phyloP scores from a whole-genome alignment of 495 filamentous ascomycete genomes.

The Trichoderma erinaceum region DNA sequence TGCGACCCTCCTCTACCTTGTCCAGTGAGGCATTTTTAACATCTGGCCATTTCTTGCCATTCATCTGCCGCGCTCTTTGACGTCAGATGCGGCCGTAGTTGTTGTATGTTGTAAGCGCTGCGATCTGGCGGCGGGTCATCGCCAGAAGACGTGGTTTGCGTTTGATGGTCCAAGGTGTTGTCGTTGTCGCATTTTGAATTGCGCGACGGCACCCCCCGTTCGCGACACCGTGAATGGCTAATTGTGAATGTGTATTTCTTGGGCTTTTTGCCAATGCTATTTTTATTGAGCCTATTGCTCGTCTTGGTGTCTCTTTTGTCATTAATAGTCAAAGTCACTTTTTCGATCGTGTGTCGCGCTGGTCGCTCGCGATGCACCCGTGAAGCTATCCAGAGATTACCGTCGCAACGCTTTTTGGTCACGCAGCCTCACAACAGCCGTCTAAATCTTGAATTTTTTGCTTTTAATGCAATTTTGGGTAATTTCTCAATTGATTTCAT shows the following conservation, averaged over 20 bases:
- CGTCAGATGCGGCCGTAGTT: background rate
- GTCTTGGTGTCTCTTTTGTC: background rate
- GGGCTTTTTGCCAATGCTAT: conserved; percentile 2
- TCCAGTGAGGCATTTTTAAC: background rate
- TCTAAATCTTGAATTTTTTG: background rate
- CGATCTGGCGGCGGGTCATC: background rate
- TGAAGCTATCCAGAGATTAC: conserved; percentile 8
- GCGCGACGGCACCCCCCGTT: conserved; percentile 9
- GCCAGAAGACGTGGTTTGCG: conserved; percentile 1
- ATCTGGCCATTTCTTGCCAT: background rate
- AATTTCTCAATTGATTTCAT: background rate
- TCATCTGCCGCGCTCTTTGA: conserved; percentile 1
- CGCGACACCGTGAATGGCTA: background rate
- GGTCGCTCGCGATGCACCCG: background rate
- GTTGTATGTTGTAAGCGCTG: background rate
- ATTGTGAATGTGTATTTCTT: background rate
- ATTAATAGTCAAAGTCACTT: background rate
- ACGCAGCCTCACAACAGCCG: background rate
- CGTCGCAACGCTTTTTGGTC: background rate
- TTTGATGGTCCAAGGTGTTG: background rate
- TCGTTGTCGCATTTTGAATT: conserved; percentile 11
- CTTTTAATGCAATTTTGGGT: background rate
- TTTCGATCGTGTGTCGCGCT: background rate
- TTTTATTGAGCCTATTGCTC: background rate
- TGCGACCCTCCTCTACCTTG: background rate